Percentiles rank a stretch among this genome's conserved stretches.
Evolutionary conservation across 2,329 filamentous ascomycete genomes (phyloP).

Genomic region (Nigrograna mackinnonii): DNA sequence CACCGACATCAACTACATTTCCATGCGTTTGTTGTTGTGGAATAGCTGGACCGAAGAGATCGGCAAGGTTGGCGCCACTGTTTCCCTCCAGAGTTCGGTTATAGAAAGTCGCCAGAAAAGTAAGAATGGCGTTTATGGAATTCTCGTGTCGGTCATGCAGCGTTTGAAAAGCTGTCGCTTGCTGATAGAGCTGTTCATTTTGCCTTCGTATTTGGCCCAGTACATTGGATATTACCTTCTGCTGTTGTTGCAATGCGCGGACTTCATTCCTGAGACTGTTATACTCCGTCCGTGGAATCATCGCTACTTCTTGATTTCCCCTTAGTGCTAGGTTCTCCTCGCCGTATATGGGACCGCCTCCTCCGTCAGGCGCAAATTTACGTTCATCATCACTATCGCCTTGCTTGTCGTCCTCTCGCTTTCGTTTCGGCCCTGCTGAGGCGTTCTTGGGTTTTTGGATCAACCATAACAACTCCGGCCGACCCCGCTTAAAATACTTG

Average conservation of each 20-base stretch:
- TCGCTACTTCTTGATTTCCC: conserved; percentile 49
- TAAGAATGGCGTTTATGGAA: conserved; percentile 97
- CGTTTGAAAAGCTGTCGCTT: conserved; percentile 85
- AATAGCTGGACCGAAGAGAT: conserved; percentile 79
- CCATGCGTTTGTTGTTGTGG: conserved; percentile 60
- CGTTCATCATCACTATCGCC: conserved; percentile 73
- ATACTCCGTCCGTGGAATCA: conserved; percentile 73
- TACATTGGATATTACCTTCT: conserved; percentile 81
- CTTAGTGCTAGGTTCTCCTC: conserved; percentile 41
- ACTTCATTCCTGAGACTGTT: conserved; percentile 78
- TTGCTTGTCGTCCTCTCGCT: conserved; percentile 61
- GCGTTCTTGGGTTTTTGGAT: conserved; percentile 93
- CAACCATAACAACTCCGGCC: conserved; percentile 91
- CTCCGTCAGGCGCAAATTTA: conserved; percentile 50
- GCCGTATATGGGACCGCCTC: conserved; percentile 43
- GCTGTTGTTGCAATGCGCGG: conserved; percentile 79
- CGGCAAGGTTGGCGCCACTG: conserved; percentile 73
- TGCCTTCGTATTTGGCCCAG: conserved; percentile 81
- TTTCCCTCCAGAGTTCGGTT: conserved; percentile 89
- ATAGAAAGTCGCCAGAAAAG: conserved; percentile 95
- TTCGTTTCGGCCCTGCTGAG: conserved; percentile 50
- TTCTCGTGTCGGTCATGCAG: conserved; percentile 97
- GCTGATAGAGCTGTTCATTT: conserved; percentile 84
- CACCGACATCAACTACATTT: conserved; percentile 66
- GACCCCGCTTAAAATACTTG: conserved; percentile 90